Evolutionary conservation across 129 eudicot genomes (phyloP).

Genomic region (Artemisia tridentata): DNA sequence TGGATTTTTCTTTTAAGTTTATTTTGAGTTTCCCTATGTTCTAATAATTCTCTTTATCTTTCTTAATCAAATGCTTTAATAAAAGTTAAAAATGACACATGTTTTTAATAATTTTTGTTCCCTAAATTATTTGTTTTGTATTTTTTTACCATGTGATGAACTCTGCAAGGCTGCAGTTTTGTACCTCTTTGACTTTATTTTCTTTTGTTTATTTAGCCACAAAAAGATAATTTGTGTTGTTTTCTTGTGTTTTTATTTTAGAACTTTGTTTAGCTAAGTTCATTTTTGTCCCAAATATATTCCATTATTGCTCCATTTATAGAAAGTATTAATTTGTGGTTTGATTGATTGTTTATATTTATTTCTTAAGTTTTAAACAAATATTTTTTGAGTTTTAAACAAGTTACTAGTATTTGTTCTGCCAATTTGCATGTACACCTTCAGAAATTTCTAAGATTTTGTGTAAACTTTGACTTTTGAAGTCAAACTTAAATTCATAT

Average conservation of each 20-base stretch:
- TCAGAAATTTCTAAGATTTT: neutral
- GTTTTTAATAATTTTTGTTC: neutral
- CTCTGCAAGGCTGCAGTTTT: constrained; percentile 36
- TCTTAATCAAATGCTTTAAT: constrained; percentile 32
- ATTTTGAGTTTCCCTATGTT: constrained; percentile 39
- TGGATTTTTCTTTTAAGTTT: constrained; percentile 3
- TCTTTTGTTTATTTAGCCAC: constrained; percentile 26
- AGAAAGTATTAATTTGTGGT: neutral
- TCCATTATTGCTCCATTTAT: neutral
- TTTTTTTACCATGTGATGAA: constrained; percentile 35
- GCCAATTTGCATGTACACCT: neutral
- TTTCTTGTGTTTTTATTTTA: constrained; percentile 7
- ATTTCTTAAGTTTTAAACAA: neutral
- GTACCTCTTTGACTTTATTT: constrained; percentile 20
- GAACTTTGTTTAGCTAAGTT: neutral
- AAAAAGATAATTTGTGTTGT: constrained; percentile 23
- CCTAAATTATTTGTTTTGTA: constrained; percentile 16
- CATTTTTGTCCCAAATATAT: constrained; percentile 4
- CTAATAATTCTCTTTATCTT: constrained; percentile 25
- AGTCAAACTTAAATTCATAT: constrained; percentile 9
- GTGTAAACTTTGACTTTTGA: constrained; percentile 14
- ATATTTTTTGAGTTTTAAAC: neutral
- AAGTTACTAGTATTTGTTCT: constrained; percentile 5
- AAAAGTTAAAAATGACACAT: constrained; percentile 18
- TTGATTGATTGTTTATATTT: neutral